These are phyloP conservation scores for Pascua guehoae DNA, from an alignment of 1,284 basidiomycete genomes.

Conservation along the genomic window DNA sequence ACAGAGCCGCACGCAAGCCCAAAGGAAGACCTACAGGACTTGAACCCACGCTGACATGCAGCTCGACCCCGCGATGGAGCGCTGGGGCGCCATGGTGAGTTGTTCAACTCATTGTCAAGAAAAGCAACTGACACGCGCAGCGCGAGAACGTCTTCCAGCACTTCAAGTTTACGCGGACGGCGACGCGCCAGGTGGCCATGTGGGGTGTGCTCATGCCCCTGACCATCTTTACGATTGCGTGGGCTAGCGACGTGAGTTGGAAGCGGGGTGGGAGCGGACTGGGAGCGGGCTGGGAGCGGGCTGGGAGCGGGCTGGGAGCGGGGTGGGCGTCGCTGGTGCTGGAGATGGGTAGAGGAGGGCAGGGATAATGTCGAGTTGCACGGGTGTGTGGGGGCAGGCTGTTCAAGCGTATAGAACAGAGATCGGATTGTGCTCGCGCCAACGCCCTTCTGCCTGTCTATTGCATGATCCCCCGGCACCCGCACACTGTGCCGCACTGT, in stretches of 20 bases:
- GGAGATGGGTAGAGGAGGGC: no score
- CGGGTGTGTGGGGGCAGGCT: neutral
- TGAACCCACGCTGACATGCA: constrained; percentile 32
- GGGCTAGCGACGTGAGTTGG: constrained; percentile 36
- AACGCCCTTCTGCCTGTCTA: no score
- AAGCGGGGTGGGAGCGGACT: no score
- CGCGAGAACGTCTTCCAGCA: constrained; percentile 73
- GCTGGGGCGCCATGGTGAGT: constrained; percentile 71
- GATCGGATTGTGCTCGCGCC: no score
- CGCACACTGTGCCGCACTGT: no score
- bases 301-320: no score
- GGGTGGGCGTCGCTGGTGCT: no score
- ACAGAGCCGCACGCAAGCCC: neutral
- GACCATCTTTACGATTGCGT: constrained; percentile 27
- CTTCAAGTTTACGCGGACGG: constrained; percentile 69
- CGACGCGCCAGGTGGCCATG: constrained; percentile 43
- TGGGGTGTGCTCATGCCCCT: constrained; percentile 42
- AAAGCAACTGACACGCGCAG: constrained; percentile 50
- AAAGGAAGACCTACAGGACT: neutral
- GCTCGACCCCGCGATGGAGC: constrained; percentile 74
- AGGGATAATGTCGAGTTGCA: no score
- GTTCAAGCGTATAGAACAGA: no score
- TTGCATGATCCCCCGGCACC: no score
- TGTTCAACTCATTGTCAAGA: no score
- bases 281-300: no score